Evolutionary conservation across 805 yeast species (phyloP), one percentile per base, ranked within the genome.

Genomic region (Henningerozyma blattae): DNA sequence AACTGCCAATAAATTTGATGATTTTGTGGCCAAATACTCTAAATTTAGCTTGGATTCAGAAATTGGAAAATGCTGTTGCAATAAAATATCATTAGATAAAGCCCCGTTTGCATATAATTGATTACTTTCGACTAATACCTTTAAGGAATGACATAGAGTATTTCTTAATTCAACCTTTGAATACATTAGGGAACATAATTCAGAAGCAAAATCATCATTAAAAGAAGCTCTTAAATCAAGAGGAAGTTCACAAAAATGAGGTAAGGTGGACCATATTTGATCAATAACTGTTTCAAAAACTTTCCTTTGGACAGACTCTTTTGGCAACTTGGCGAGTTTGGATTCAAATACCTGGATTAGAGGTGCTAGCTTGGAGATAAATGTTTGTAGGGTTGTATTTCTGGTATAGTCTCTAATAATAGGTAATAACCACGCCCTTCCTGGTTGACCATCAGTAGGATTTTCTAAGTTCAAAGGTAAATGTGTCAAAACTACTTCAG

Each of bases 361-460:
- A 18, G 97, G 97, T 13, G 80, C 56, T 34, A 91, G 68, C 26
- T 75, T 64, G 16, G 58, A 57, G 38, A 70, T 67, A 58, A 74
- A 91, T 51, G 67, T 83, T 0, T 68, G 62, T 36, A 91, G 62
- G 31, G 68, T 66, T 2, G 96, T 79, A 47, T 74, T 70, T 46
- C 77, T 70, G 18, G 85, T 80, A 48, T 83, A 76, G 48, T 87
- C 96, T 61, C 96, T 78, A 40, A 91, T 68, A 22, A 91, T 54
- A 9, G 98, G 98, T 43, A 91, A 68, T 46, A 91, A 52, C 96
- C 97, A 91, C 30, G 96, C 96, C 53, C 97, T 73, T 30, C 96
- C 96, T n/a, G 77, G 69, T 28, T 68, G 65, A 22, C 61, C 58
- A 18, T 62, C 46, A 16, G 61, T 54, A 4, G 78, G 72, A 30